phyloP scores from a whole-genome alignment of 306 rosid species.

The Astragalus glycyphyllos region DNA sequence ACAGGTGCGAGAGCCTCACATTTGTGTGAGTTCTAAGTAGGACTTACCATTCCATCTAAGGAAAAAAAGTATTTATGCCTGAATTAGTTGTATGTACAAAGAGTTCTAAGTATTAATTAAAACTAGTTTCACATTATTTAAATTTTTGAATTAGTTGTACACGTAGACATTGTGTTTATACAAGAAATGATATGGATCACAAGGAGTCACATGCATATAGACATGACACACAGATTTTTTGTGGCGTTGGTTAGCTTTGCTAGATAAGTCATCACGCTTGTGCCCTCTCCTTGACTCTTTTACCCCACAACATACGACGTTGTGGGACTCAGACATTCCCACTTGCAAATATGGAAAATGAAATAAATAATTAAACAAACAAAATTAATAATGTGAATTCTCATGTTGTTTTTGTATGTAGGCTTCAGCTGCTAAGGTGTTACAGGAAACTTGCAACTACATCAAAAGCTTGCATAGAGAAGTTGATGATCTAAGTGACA shows the following conservation, averaged over 20 bases:
- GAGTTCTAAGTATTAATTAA: too few species aligned
- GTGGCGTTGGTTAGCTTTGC: slow-evolving; percentile 39
- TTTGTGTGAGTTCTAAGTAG: too few species aligned
- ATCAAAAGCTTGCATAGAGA: slow-evolving; percentile 86
- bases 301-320: slow-evolving; percentile 3
- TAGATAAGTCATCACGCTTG: slow-evolving; percentile 47
- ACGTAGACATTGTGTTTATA: neutral
- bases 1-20: too few species aligned
- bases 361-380: too few species aligned
- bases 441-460: slow-evolving; percentile 95
- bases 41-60: too few species aligned
- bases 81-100: too few species aligned
- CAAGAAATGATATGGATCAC: neutral
- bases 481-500: slow-evolving; percentile 85
- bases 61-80: too few species aligned
- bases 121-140: too few species aligned
- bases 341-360: slow-evolving; percentile 7
- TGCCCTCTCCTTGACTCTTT: slow-evolving; percentile 13
- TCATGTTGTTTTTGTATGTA: slow-evolving; percentile 6
- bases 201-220: slow-evolving; percentile 41
- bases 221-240: slow-evolving; percentile 31
- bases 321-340: slow-evolving; percentile 18
- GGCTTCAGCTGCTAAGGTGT: slow-evolving; percentile 66
- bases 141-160: neutral
- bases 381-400: neutral